A percentile compares a stretch with the other conserved stretches of the same genome.
Conservation (phyloP, 108 stramenopile species). For the Pseudonitzschia multistriata region DNA sequence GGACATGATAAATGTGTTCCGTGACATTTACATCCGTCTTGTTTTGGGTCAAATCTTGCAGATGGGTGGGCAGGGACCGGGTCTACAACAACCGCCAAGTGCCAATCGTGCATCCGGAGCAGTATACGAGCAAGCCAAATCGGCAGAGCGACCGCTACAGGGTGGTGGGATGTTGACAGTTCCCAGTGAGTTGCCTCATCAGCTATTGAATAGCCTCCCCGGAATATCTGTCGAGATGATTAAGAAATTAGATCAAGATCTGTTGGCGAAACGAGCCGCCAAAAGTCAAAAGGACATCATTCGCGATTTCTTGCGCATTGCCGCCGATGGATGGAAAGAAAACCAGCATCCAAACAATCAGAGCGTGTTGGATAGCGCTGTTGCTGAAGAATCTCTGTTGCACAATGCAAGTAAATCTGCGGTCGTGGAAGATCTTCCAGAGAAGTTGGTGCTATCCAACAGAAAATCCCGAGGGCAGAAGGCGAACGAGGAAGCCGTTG, state of each 20-base stretch:
- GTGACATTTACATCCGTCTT: conserved; percentile 85
- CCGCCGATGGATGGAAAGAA: conserved; percentile 71
- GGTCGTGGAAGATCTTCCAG: conserved; percentile 61
- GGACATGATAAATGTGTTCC: conserved; percentile 87
- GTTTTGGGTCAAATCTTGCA: conserved; percentile 80
- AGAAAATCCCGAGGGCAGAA: conserved; percentile 10
- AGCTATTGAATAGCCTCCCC: conserved; percentile 59
- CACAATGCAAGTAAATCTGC: conserved; percentile 41
- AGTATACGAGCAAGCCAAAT: conserved; percentile 78
- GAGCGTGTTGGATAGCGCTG: conserved; percentile 61
- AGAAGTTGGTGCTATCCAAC: conserved; percentile 61
- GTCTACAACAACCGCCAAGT: conserved; percentile 48
- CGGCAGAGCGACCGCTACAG: conserved; percentile 65
- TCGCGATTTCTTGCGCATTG: conserved; percentile 70
- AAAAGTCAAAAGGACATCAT: conserved; percentile 87
- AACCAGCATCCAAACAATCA: conserved; percentile 22
- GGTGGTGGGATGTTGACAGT: conserved; percentile 81
- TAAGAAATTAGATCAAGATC: conserved; percentile 52
- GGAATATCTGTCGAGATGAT: conserved; percentile 60
- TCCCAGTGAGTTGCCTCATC: conserved; percentile 73
- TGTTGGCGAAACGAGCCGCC: conserved; percentile 69
- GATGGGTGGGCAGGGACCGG: conserved; percentile 87
- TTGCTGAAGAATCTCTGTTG: conserved; percentile 64
- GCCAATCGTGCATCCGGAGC: conserved; percentile 24
- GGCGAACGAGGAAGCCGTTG: conserved; percentile 7